Evolutionary conservation across 2,329 filamentous ascomycete species (phyloP), one percentile per base, ranked within the genome.

Genomic region (Juglanconis juglandina): DNA sequence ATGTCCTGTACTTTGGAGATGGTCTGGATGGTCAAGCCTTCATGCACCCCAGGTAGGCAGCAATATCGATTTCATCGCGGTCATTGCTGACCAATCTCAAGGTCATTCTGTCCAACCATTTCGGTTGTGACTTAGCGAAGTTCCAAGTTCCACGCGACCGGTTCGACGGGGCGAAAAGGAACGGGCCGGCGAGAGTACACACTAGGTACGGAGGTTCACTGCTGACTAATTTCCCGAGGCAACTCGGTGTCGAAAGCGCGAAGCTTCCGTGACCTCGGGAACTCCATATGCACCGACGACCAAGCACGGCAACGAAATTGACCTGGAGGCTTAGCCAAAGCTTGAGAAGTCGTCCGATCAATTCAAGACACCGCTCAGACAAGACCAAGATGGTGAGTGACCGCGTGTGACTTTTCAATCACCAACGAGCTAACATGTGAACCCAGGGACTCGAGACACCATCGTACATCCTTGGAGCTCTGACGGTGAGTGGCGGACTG

Each of bases 401-500:
- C 8, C 10, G 24, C 24, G 44, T 34, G 48, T 11, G 10, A 42
- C 37, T 41, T 17, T 5, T 47, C 30, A 35, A 52, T 42, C 7
- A 35, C 3, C 30, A n/a, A 6, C 33, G 32, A 56, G 24, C 59
- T 63, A 59, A 63, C 34, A 14, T 6, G 46, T 14, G 6, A 14
- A 35, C 14, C 2, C 30, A 64, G 62, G 53, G 52, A 41, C 62
- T 62, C 44, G 56, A 60, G 30, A 46, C 55, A 47, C 56, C 60
- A 11, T 64, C 62, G 30, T 64, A 62, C n/a, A 33, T 64, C 41
- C 57, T 64, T 5, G 62, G 56, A 11, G 60, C 60, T 17, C 54
- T 64, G 44, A 64, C 62, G 41, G 61, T 60, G 17, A 54, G 61
- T 63, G 30, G 17, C 17, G 30, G 39, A 32, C 32, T 48, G 39